Base-by-base conservation (phyloP, 257 asterid species). In the Voacanga thouarsii region DNA sequence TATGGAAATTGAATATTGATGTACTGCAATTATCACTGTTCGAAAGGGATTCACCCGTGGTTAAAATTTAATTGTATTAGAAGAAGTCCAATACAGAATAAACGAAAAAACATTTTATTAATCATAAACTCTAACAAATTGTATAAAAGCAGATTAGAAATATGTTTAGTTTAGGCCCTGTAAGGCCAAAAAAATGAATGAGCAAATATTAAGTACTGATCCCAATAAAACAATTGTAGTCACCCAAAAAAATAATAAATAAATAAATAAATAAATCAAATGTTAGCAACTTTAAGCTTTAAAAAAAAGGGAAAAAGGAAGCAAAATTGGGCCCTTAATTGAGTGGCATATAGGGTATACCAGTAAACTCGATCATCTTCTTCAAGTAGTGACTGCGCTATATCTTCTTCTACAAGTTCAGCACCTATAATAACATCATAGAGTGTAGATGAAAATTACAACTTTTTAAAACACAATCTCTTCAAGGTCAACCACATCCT, bases 1-100 rank as follows among this genome's bases (percentile, higher is more conserved):
- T 84, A 47, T 91, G 97, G 83, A 91, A 88, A 85, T 92, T 91
- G 79, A 84, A 90, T 26, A 92, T 88, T 71, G 97, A 92, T 73
- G 96, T 89, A 82, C 85, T 89, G 95, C 97, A 92, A 81, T 78
- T 89, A 79, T 92, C 90, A 80, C 97, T 92, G 96, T 84, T 72
- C 43, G 82, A 78, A 74, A 79, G 79, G 79, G 43, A 84, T 74
- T 51, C 66, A 24, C 2, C 50, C 76, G 71, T 70, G 33, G 73
- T 68, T 41, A 68, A 63, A 39, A 78, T 33, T 84, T 75, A 85
- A 50, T 68, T 56, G 51, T 56, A 51, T 67, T 60, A n/a, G 47
- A 39, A 60, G 43, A 37, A n/a, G 50, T 68, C 71, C 66, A 61
- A 77, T 56, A 66, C 73, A 83, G 76, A 70, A 39, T 75, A 41